Evolutionary conservation across 257 asterid species (phyloP), one percentile per base, ranked within the genome.

Genomic region (Fraxinus pennsylvanica): DNA sequence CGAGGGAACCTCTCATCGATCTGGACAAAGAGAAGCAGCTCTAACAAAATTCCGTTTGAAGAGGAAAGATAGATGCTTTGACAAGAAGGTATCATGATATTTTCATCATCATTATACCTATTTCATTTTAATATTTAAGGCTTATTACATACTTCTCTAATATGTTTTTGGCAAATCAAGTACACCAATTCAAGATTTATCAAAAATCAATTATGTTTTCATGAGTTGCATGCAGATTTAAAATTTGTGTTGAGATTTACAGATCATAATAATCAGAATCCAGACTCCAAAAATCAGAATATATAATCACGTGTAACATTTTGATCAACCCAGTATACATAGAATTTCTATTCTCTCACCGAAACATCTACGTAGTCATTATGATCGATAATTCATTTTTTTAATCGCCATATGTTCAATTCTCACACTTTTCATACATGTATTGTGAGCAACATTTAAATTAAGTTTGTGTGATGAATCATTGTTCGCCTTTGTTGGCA

Each of bases 11-110:
- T 82, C 94, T 57, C 76, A 83, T 71, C 87, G 88, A 72, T 84
- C 94, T n/a, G 25, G 75, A 71, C 94, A 77, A 81, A 88, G 99
- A 84, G 95, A 93, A 84, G 99, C 94, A 1, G 99, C 99, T 74
- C 89, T 96, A 12, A 83, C 83, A n/a, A 96, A 93, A 80, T 96
- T 96, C 78, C 90, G 98, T 8, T 68, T 85, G 85, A 96, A 96
- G 86, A 83, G 99, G 84, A 96, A 96, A 82, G 98, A 93, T 29
- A 88, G 99, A 87, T 93, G 99, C 89, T 96, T 88, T 73, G 96
- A 96, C 82, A 96, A 96, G 87, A 96, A 96, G 99, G 99, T 95
- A 82, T 19, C 75, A 21, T 69, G 19, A 73, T 38, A 75, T 12
- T 45, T 1, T 68, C 22, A 27, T 32, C 29, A 39, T 33, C 67